Conservation (phyloP, 495 filamentous ascomycete species). For the Xylaria palmicola region DNA sequence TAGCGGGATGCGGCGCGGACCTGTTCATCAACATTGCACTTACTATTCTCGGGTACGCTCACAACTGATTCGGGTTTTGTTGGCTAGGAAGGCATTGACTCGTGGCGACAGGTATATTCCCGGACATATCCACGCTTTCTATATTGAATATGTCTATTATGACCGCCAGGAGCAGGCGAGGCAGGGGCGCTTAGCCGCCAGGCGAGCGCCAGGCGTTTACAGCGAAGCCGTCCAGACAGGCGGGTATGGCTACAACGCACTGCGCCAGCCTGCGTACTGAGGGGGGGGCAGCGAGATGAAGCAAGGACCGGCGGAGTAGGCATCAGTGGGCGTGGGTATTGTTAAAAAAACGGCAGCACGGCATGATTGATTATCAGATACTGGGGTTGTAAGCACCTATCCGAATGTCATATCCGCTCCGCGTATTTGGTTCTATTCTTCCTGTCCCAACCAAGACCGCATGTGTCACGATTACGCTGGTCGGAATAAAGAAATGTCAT, state of each 20-base stretch:
- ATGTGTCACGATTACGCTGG: too few species aligned
- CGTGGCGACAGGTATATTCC: constrained; percentile 61
- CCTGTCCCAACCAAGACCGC: too few species aligned
- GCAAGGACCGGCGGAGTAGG: too few species aligned
- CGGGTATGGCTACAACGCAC: constrained; percentile 58
- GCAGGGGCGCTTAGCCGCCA: constrained; percentile 45
- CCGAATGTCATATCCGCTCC: too few species aligned
- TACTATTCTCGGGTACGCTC: constrained; percentile 57
- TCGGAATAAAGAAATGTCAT: too few species aligned
- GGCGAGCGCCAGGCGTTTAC: constrained; percentile 71
- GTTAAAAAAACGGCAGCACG: too few species aligned
- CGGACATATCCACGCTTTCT: constrained; percentile 87
- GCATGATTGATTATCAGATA: too few species aligned
- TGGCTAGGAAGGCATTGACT: background rate
- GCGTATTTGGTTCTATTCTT: too few species aligned
- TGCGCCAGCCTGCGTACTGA: constrained; percentile 38
- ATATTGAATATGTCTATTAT: constrained; percentile 86
- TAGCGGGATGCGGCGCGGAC: constrained; percentile 70
- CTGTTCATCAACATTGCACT: constrained; percentile 90
- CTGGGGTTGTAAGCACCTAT: too few species aligned
- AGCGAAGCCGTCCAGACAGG: constrained; percentile 75
- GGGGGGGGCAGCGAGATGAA: too few species aligned
- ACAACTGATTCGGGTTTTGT: too few species aligned
- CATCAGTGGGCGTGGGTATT: too few species aligned
- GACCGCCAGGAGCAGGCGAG: constrained; percentile 60